Evolutionary conservation across 176 grass and related monocot species (phyloP).

Genomic region (Oryza meridionalis): DNA sequence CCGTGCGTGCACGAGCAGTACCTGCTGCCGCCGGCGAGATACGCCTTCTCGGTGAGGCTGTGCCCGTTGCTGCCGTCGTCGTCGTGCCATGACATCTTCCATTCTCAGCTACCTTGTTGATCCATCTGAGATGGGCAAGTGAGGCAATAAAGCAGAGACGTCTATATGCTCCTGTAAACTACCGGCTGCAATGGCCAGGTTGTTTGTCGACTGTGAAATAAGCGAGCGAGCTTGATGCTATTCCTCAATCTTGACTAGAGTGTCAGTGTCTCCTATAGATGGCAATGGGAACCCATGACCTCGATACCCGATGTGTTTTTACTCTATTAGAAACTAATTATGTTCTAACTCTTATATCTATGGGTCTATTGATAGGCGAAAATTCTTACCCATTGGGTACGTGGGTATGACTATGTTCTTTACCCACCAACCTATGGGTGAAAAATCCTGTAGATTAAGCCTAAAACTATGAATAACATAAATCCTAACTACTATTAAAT

Average conservation of each 20-base stretch:
- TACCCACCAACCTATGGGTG: no score
- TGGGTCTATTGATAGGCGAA: no score
- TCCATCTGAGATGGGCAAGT: neutral
- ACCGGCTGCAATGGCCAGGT: neutral
- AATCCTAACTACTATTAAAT: no score
- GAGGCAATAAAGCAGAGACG: neutral
- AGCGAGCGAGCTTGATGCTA: neutral
- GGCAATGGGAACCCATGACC: no score
- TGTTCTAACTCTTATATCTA: no score
- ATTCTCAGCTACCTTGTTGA: conserved; percentile 55
- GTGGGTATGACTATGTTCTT: no score
- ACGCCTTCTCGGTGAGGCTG: conserved; percentile 71
- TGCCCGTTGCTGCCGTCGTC: conserved; percentile 59
- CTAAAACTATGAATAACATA: no score
- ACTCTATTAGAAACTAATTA: no score
- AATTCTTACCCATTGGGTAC: no score
- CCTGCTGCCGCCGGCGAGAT: conserved; percentile 63
- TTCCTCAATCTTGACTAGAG: neutral
- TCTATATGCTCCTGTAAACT: neutral
- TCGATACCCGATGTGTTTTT: no score
- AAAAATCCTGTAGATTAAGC: no score
- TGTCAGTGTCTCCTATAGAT: no score
- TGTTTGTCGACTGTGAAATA: neutral
- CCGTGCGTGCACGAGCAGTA: conserved; percentile 83
- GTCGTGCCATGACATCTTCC: conserved; percentile 70